A percentile compares a stretch with the other conserved stretches of the same genome.
Evolutionary conservation across 805 yeast species (phyloP).

Genomic region (Nakazawaea holstii): DNA sequence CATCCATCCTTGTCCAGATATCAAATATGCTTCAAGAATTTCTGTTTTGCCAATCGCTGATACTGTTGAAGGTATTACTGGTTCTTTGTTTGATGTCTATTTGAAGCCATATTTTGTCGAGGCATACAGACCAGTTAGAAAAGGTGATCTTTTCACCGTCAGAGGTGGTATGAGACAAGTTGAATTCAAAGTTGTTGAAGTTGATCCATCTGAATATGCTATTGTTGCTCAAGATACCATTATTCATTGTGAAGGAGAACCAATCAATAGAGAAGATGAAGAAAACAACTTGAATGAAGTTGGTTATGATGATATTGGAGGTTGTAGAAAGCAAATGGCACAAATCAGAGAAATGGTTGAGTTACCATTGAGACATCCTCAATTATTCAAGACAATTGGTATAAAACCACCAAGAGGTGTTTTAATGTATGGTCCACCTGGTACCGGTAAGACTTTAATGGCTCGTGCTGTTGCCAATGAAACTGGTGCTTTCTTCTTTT

Average conservation of each 20-base stretch:
- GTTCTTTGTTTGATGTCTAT: slow-evolving; percentile 92
- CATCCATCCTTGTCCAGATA: slow-evolving; percentile 94
- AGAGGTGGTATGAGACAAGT: slow-evolving; percentile 99
- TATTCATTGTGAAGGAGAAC: slow-evolving; percentile 98
- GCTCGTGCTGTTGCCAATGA: slow-evolving; percentile 99
- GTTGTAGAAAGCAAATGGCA: slow-evolving; percentile 99
- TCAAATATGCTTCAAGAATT: slow-evolving; percentile 92
- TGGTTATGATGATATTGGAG: slow-evolving; percentile 98
- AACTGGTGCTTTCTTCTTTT: slow-evolving; percentile 97
- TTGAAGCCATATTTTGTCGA: slow-evolving; percentile 97
- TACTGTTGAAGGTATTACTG: slow-evolving; percentile 96
- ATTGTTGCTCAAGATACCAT: slow-evolving; percentile 98
- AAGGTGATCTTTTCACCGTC: slow-evolving; percentile 93
- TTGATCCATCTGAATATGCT: slow-evolving; percentile 95
- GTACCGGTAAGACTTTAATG: slow-evolving; percentile 99
- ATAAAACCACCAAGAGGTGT: slow-evolving; percentile 99
- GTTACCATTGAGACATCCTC: slow-evolving; percentile 97
- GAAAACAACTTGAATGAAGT: slow-evolving; percentile 95
- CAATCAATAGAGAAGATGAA: slow-evolving; percentile 96
- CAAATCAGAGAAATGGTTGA: slow-evolving; percentile 98
- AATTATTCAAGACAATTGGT: slow-evolving; percentile 95
- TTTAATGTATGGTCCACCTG: slow-evolving; percentile 98
- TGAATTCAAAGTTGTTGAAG: slow-evolving; percentile 96
- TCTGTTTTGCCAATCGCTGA: slow-evolving; percentile 96
- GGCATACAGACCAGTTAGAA: slow-evolving; percentile 97